Conservation (phyloP, 2,329 filamentous ascomycete species). For the Aspergillus melleus region DNA sequence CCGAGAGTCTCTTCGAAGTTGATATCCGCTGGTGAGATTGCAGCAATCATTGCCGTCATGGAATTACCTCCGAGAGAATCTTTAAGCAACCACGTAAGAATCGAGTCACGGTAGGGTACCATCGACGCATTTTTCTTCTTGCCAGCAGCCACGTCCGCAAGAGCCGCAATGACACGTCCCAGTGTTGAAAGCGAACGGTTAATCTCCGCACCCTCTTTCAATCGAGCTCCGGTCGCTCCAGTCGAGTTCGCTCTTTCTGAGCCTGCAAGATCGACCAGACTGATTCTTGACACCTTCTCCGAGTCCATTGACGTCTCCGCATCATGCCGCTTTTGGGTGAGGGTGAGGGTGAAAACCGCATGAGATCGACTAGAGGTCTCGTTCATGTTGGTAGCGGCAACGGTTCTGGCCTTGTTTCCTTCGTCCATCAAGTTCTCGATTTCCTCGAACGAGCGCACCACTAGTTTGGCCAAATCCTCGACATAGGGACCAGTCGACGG, state of each 20-base stretch:
- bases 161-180: slow-evolving; percentile 92
- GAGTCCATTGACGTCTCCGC: slow-evolving; percentile 93
- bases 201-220: slow-evolving; percentile 98
- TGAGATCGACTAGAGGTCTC: slow-evolving; percentile 98
- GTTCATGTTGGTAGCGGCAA: slow-evolving; percentile 99
- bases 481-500: slow-evolving; percentile 97
- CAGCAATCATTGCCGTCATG: slow-evolving; percentile 99
- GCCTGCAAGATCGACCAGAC: slow-evolving; percentile 93
- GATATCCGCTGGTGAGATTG: slow-evolving; percentile 96
- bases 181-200: slow-evolving; percentile 95
- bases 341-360: slow-evolving; percentile 92
- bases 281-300: slow-evolving; percentile 97
- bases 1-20: slow-evolving; percentile 98
- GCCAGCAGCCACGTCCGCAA: slow-evolving; percentile 84
- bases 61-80: slow-evolving; percentile 97
- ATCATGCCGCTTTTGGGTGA: slow-evolving; percentile 92
- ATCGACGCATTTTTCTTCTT: slow-evolving; percentile 74
- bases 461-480: slow-evolving; percentile 92
- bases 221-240: slow-evolving; percentile 86
- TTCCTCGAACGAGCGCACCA: slow-evolving; percentile 88
- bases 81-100: slow-evolving; percentile 94
- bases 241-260: slow-evolving; percentile 97
- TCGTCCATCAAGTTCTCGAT: slow-evolving; percentile 99
- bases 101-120: slow-evolving; percentile 95
- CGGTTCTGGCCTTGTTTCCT: slow-evolving; percentile 96